phyloP scores from a whole-genome alignment of 345 rosid species.

The Boechera divaricarpa region DNA sequence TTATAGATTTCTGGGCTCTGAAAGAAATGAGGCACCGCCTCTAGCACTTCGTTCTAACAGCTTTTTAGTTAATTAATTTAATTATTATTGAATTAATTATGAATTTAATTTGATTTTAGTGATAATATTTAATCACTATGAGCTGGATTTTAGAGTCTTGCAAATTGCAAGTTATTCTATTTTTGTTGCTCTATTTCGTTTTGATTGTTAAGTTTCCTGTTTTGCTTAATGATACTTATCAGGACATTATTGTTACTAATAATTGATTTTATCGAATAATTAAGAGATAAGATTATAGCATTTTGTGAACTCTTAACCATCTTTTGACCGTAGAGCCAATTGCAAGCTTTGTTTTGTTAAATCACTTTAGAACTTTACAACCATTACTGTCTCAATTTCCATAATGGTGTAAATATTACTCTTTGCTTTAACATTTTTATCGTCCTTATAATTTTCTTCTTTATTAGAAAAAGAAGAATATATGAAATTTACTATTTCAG shows the following conservation, averaged over 20 bases:
- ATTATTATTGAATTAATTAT: too few relatives aligned
- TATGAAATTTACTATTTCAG: conserved; percentile 28
- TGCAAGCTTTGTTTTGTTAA: conserved; percentile 19
- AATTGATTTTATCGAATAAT: conserved; percentile 3
- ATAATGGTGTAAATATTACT: conserved; percentile 34
- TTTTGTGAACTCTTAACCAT: conserved; percentile 6
- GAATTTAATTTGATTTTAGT: background rate
- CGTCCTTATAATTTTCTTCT: background rate
- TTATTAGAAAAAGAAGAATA: conserved; percentile 17
- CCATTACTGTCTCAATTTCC: conserved; percentile 25
- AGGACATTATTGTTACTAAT: conserved; percentile 26
- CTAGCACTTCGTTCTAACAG: conserved; percentile 31
- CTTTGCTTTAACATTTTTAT: conserved; percentile 28
- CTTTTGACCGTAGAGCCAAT: conserved; percentile 28
- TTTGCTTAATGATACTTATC: conserved; percentile 13
- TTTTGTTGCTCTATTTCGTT: conserved; percentile 22
- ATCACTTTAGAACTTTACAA: conserved; percentile 32
- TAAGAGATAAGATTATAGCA: conserved; percentile 1
- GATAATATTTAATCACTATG: conserved; percentile 11
- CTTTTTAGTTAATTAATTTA: background rate
- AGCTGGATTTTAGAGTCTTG: conserved; percentile 35
- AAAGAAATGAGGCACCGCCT: conserved; percentile 48
- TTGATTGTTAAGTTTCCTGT: background rate
- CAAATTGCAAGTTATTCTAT: conserved; percentile 26
- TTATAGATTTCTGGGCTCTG: conserved; percentile 47